These are phyloP conservation scores for Neurospora sp. DNA, from an alignment of 495 filamentous ascomycete genomes.

Conservation along the genomic window DNA sequence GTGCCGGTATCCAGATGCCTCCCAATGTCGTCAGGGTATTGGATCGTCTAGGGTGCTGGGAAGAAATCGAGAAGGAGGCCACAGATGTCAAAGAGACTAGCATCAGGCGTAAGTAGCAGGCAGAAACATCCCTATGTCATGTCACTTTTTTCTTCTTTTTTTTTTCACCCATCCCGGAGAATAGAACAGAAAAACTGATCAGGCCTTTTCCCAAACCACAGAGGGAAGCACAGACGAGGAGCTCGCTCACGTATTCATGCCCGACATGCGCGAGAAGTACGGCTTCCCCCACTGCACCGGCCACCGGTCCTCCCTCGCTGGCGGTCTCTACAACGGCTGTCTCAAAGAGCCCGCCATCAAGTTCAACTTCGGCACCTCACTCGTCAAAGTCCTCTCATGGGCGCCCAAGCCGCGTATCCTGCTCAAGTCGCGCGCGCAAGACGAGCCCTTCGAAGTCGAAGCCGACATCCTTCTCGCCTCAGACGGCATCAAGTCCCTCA, in stretches of 20 bases:
- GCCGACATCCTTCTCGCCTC: constrained; percentile 62
- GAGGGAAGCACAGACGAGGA: constrained; percentile 58
- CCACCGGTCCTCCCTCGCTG: constrained; percentile 65
- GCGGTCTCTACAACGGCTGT: constrained; percentile 57
- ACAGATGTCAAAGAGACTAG: constrained; percentile 36
- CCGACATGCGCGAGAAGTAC: constrained; percentile 56
- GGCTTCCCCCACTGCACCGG: constrained; percentile 69
- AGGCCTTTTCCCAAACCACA: constrained; percentile 10
- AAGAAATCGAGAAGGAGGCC: constrained; percentile 54
- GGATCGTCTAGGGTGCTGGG: constrained; percentile 58
- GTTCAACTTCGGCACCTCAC: constrained; percentile 55
- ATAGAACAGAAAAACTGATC: neutral
- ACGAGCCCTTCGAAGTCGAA: constrained; percentile 40
- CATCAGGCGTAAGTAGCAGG: constrained; percentile 24
- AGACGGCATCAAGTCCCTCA: constrained; percentile 63
- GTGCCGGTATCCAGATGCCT: constrained; percentile 72
- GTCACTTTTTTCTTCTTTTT: neutral
- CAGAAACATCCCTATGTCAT: neutral
- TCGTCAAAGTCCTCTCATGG: constrained; percentile 45
- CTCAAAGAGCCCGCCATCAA: constrained; percentile 50
- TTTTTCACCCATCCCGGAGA: constrained; percentile 1
- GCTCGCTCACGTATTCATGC: constrained; percentile 58
- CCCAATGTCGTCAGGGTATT: constrained; percentile 72
- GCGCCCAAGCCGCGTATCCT: constrained; percentile 45
- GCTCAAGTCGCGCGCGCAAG: constrained; percentile 44